These are phyloP conservation scores for Solanum virginianum DNA, from an alignment of 257 asterid species.

Conservation along the genomic window DNA sequence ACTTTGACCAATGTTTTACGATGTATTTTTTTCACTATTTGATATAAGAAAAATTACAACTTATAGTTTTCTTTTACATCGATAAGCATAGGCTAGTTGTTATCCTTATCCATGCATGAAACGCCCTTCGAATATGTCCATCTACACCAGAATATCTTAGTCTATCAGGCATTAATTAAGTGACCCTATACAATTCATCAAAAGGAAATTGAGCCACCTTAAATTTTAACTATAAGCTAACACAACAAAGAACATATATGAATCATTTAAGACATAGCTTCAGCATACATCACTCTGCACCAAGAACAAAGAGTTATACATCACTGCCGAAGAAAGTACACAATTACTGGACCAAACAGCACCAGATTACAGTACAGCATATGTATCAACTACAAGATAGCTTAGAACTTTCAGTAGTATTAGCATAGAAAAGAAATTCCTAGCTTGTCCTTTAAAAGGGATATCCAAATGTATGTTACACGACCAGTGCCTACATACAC, in stretches of 20 bases:
- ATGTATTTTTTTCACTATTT: too few species aligned
- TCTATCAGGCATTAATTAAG: neutral
- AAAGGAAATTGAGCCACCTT: neutral
- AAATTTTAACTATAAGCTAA: neutral
- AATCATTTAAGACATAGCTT: neutral
- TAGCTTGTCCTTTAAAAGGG: neutral
- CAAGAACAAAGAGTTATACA: neutral
- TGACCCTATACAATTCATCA: neutral
- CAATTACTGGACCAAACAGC: neutral
- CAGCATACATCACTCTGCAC: neutral
- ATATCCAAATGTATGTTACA: neutral
- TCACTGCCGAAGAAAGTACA: neutral
- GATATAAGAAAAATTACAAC: too few species aligned
- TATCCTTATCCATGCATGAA: neutral
- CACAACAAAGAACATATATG: neutral
- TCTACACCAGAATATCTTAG: neutral
- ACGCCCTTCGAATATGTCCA: neutral
- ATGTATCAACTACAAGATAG: neutral
- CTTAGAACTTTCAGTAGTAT: neutral
- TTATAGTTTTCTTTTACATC: neutral
- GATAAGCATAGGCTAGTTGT: neutral
- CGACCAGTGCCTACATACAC: neutral
- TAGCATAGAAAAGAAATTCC: neutral
- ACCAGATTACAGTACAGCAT: neutral
- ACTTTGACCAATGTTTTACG: too few species aligned